phyloP scores from a whole-genome alignment of 805 yeast species.

The Kuraishia capsulata region DNA sequence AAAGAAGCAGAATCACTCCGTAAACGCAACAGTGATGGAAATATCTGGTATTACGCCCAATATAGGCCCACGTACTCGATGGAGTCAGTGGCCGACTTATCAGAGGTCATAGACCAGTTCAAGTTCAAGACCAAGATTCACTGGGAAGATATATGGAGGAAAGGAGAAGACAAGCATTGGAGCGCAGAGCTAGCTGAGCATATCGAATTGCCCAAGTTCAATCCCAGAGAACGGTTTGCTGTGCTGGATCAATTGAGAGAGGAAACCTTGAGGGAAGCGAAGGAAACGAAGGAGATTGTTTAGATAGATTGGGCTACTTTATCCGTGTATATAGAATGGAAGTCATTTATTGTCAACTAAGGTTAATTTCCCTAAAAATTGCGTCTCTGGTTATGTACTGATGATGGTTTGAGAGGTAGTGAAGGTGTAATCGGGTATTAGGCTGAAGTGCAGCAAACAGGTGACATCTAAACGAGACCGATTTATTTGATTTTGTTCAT shows the following conservation, averaged over 20 bases:
- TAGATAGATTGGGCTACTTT: not conserved
- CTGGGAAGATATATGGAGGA: conserved; percentile 88
- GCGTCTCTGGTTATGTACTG: too few relatives aligned
- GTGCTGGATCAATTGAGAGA: conserved; percentile 52
- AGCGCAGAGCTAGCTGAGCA: conserved; percentile 47
- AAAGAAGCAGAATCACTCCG: conserved; percentile 61
- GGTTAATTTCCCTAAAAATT: too few relatives aligned
- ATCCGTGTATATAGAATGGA: not conserved
- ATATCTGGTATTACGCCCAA: conserved; percentile 81
- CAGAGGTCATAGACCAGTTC: conserved; percentile 59
- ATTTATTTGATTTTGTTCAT: too few relatives aligned
- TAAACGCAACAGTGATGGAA: conserved; percentile 65
- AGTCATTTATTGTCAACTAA: not conserved
- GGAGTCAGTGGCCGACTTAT: conserved; percentile 83
- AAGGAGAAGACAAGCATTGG: conserved; percentile 78
- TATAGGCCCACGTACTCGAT: conserved; percentile 86
- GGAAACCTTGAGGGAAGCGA: conserved; percentile 9
- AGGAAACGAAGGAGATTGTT: not conserved
- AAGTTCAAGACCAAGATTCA: conserved; percentile 39
- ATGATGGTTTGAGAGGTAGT: too few relatives aligned
- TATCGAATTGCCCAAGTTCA: conserved; percentile 40
- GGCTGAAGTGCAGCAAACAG: too few relatives aligned
- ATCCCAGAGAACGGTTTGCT: conserved; percentile 60
- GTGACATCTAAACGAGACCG: too few relatives aligned
- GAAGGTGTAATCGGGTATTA: too few relatives aligned